phyloP scores from a whole-genome alignment of 192 early-diverging fungal species.

The Rhizophagus clarus region DNA sequence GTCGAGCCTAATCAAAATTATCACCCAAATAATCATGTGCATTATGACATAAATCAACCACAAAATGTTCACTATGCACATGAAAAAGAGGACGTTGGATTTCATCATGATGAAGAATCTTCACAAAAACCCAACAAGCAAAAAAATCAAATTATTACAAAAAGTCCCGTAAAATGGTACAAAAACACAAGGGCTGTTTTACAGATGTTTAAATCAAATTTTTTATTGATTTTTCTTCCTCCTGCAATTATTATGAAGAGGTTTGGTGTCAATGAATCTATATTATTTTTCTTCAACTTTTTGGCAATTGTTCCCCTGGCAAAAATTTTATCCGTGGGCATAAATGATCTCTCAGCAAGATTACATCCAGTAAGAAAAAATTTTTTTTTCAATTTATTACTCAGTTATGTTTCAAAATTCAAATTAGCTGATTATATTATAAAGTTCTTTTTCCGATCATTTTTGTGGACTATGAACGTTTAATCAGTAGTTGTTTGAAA shows the following conservation, averaged over 20 bases:
- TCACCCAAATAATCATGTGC: neutral
- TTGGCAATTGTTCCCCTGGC: slow-evolving; percentile 32
- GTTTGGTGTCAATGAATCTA: neutral
- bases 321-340: slow-evolving; percentile 25
- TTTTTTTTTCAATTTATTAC: neutral
- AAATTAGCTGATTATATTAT: too few species aligned
- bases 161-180: slow-evolving; percentile 14
- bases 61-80: neutral
- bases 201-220: slow-evolving; percentile 24
- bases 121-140: neutral
- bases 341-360: slow-evolving; percentile 29
- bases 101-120: neutral
- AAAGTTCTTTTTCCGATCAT: too few species aligned
- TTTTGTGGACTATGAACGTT: too few species aligned
- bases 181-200: slow-evolving; percentile 14
- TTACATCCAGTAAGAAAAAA: slow-evolving; percentile 7
- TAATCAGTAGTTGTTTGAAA: too few species aligned
- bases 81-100: neutral
- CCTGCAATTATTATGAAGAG: slow-evolving; percentile 9
- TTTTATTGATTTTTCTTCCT: slow-evolving; percentile 22
- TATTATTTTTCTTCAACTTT: slow-evolving; percentile 23
- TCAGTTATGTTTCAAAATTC: too few species aligned
- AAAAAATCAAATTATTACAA: slow-evolving; percentile 8
- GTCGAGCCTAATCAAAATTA: neutral
- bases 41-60: neutral